Evolutionary conservation across 2,329 filamentous ascomycete species (phyloP), one percentile per base, ranked within the genome.

Genomic region (Aureobasidium musti): DNA sequence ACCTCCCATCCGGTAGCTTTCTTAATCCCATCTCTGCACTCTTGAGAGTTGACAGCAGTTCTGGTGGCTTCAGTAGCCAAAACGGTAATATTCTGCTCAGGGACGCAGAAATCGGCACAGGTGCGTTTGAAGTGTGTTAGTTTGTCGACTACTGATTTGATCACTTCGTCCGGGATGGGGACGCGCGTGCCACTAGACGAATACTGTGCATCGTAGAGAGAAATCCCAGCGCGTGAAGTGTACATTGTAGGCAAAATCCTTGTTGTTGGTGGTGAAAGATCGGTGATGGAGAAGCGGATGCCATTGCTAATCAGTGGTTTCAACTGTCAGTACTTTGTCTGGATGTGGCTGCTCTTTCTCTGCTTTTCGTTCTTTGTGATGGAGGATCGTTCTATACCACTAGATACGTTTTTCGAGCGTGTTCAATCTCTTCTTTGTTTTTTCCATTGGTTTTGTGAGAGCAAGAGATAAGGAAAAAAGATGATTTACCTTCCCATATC

Each of bases 31-130:
- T 79, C 75, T 1, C 91, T 82, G 78, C 95, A 91, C 1, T 86
- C 84, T 23, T 80, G 81, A 0, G 88, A 87, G 73, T 97, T 97
- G 67, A 84, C 77, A 6, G 93, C 91, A 28, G 87, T 91, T 52
- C 93, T 87, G 75, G 93, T 95, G 4, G 93, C 93, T 77, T 97
- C 93, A 0, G 93, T 97, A 23, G 92, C 93, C 49, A 97, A 86
- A 11, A 97, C 85, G 23, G 86, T 84, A 68, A 94, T 85, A 69
- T 92, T 87, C n/a, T 66, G 35, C 0, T 81, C 74, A 0, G 86
- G 86, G 0, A 97, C 91, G 21, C 82, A 82, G 73, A 91, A 91
- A 67, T 88, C 85, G 65, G 82, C 74, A 67, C 92, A 94, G 61
- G 90, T 89, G 30, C 80, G 81, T 68, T 86, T 86, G 80, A 97